A percentile compares a stretch with the other conserved stretches of the same genome.
Conservation (phyloP, 345 rosid species). For the Citrus inodora region DNA sequence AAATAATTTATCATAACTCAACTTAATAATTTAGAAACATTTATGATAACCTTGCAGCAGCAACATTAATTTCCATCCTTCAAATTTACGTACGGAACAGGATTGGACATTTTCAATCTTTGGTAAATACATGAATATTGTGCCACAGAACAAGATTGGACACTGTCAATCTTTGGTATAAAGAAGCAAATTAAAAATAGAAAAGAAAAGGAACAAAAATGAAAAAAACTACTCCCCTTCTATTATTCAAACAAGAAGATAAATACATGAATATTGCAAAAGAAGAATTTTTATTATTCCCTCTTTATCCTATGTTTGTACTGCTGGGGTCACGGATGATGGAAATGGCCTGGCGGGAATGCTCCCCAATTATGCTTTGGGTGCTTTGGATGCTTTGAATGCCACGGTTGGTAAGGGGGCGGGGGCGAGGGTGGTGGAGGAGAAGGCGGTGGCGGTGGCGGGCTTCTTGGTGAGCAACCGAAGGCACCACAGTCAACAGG, state of each 20-base stretch:
- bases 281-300: not conserved
- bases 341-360: not conserved
- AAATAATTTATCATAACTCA: not conserved
- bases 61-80: not conserved
- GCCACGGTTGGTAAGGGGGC: not conserved
- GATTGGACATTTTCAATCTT: not conserved
- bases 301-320: not conserved
- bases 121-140: no score
- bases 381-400: no score
- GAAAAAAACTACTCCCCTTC: not conserved
- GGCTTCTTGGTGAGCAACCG: slow-evolving; percentile 46
- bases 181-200: not conserved
- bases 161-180: not conserved
- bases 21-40: not conserved
- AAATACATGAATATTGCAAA: not conserved
- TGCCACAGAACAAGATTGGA: not conserved
- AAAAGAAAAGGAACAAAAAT: not conserved
- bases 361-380: not conserved
- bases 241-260: not conserved
- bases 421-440: slow-evolving; percentile 6
- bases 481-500: slow-evolving; percentile 51
- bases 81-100: not conserved
- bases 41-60: not conserved
- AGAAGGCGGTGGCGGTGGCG: slow-evolving; percentile 18
- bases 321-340: slow-evolving; percentile 11